A percentile compares a stretch with the other conserved stretches of the same genome.
phyloP scores from a whole-genome alignment of 441 rosid genomes.

The Adansonia grandidieri region DNA sequence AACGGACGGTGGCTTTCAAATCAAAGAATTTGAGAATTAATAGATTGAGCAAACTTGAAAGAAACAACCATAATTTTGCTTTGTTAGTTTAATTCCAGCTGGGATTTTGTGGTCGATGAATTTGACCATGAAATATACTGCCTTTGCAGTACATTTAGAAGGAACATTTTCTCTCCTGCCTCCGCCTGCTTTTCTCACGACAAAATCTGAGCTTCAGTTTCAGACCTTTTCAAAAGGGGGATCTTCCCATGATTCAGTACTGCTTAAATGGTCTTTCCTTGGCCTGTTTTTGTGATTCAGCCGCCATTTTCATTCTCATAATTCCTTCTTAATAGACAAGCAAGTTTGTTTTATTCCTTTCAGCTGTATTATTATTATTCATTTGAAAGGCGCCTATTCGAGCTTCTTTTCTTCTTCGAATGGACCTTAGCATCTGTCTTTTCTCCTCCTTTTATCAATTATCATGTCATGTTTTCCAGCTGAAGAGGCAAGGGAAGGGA shows the following conservation, averaged over 20 bases:
- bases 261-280: not conserved
- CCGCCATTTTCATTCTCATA: not conserved
- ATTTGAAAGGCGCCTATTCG: not conserved
- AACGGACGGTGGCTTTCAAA: not conserved
- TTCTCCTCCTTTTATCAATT: conserved; percentile 14
- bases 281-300: not conserved
- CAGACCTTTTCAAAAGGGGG: not conserved
- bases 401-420: conserved; percentile 1
- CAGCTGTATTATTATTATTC: not conserved
- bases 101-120: not conserved
- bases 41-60: not conserved
- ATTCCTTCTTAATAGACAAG: not conserved
- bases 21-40: not conserved
- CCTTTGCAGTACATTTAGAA: not conserved
- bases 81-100: not conserved
- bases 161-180: not conserved
- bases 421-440: conserved; percentile 20
- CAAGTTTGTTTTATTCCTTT: not conserved
- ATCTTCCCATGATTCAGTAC: not conserved
- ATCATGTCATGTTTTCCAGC: conserved; percentile 20
- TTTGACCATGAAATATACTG: not conserved
- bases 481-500: conserved; percentile 15
- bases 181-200: not conserved
- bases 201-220: not conserved
- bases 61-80: not conserved